A percentile compares a stretch with the other conserved stretches of the same genome.
phyloP scores from a whole-genome alignment of 208 protist genomes.

The Acanthamoeba sp. region DNA sequence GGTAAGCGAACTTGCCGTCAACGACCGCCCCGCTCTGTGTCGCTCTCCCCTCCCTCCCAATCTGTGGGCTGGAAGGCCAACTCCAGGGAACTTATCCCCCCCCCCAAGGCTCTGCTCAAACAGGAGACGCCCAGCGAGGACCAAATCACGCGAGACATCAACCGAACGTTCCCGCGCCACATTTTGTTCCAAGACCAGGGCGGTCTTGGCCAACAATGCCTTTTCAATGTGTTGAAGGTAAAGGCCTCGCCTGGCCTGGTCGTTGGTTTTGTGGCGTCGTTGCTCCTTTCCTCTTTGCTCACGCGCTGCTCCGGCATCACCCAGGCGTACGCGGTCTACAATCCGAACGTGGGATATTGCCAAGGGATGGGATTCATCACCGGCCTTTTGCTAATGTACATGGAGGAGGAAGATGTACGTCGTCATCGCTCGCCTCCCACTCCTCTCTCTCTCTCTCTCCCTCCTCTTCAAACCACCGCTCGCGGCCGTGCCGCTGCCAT shows the following conservation, averaged over 20 bases:
- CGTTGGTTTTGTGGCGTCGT: background rate
- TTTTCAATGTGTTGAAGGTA: slow-evolving; percentile 53
- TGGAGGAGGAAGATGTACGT: slow-evolving; percentile 73
- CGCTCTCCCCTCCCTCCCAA: background rate
- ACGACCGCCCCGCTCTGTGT: background rate
- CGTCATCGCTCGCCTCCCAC: too few relatives aligned
- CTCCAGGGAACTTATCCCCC: background rate
- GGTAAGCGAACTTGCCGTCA: background rate
- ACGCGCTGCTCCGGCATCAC: background rate
- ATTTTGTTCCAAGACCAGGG: slow-evolving; percentile 63
- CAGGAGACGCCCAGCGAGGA: slow-evolving; percentile 55
- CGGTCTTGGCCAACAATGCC: slow-evolving; percentile 62
- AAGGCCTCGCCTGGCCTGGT: background rate
- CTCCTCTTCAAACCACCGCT: background rate
- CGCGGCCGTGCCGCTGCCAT: too few relatives aligned
- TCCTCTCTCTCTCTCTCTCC: too few relatives aligned
- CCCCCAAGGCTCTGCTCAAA: background rate
- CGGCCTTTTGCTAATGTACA: slow-evolving; percentile 75
- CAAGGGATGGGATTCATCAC: slow-evolving; percentile 81
- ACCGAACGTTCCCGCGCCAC: slow-evolving; percentile 65
- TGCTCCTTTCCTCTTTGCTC: background rate
- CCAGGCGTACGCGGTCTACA: slow-evolving; percentile 78
- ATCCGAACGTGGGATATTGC: slow-evolving; percentile 81
- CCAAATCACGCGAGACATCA: slow-evolving; percentile 63
- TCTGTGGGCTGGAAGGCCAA: too few relatives aligned